Evolutionary conservation across 2,329 filamentous ascomycete genomes (phyloP), one percentile per base, ranked within the genome.

Genomic region (Colletotrichum nymphaeae): DNA sequence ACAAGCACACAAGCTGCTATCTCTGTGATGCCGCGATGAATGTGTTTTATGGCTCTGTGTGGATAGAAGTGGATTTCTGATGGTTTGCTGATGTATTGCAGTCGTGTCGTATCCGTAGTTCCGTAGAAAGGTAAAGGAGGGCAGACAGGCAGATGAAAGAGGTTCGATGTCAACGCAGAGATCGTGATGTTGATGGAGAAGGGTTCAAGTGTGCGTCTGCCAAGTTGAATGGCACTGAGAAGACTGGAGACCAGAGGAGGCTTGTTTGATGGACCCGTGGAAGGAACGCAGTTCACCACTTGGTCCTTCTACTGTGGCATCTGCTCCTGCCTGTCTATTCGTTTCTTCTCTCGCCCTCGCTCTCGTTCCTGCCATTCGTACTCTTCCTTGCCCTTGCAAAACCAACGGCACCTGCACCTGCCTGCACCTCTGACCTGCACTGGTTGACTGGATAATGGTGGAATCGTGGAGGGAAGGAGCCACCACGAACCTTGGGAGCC

Each of bases 81-180:
- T 62, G 63, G 56, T 16, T 68, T 68, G 58, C 37, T 63, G 53
- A 59, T 64, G 58, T 32, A 42, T 26, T 32, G 69, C 42, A 70
- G 5, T 55, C 42, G 62, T 42, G 8, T 55, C 37, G 53, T 35
- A 35, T 35, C 32, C 32, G 32, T 70, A 22, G 52, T 5, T 22
- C 7, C 22, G 63, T 67, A 42, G 63, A 67, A 49, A 8, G 19
- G 42, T 9, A 42, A 68, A 42, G n/a, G 55, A 35, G 32, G 16
- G 65, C n/a, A 55, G 30, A 3, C 35, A 12, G 28, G 42, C 22
- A 59, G 46, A 24, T 49, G 3, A 22, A 59, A 12, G 46, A 19
- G 24, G 24, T 52, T 49, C 16, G n/a, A 24, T 32, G 52, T n/a
- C 16, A 22, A 26, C 42, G 22, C 30, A 63, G 14, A 37, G 42